These are phyloP conservation scores for Raphanus hybrid DNA, from an alignment of 441 rosid genomes.

Conservation along the genomic window DNA sequence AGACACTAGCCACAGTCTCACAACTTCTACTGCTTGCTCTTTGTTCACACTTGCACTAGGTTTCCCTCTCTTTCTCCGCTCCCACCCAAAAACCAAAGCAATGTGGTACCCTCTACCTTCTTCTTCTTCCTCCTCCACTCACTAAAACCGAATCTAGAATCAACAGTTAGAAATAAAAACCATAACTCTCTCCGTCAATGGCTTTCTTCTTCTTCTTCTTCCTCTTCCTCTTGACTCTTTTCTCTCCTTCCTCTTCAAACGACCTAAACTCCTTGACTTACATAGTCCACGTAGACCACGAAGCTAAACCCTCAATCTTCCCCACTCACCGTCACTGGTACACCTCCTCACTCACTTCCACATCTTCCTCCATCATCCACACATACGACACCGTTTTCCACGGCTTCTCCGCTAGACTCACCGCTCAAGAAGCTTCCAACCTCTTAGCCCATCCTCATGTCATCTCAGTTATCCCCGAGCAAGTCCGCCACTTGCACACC, in stretches of 20 bases:
- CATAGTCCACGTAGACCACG: constrained; percentile 67
- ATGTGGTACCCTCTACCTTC: neutral
- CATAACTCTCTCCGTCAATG: neutral
- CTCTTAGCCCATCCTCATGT: constrained; percentile 52
- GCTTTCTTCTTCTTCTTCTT: constrained; percentile 29
- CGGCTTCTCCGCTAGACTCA: constrained; percentile 68
- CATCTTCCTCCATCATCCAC: constrained; percentile 58
- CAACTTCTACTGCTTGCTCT: constrained; percentile 29
- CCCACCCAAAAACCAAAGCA: neutral
- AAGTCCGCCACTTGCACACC: constrained; percentile 62
- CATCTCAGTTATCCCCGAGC: constrained; percentile 64
- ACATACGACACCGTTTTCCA: constrained; percentile 72
- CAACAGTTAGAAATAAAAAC: neutral
- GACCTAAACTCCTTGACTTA: constrained; percentile 53
- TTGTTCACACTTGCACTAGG: constrained; percentile 31
- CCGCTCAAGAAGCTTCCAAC: constrained; percentile 45
- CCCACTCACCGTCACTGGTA: constrained; percentile 84
- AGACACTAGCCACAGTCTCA: constrained; percentile 24
- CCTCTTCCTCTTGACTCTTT: constrained; percentile 32
- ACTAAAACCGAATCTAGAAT: neutral
- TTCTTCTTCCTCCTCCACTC: neutral
- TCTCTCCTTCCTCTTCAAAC: constrained; percentile 20
- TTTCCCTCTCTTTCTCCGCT: neutral
- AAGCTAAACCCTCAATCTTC: constrained; percentile 80
- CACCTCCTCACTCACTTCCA: constrained; percentile 49